These are phyloP conservation scores for Dalbergia oliveri DNA, from an alignment of 306 rosid species.

Conservation along the genomic window DNA sequence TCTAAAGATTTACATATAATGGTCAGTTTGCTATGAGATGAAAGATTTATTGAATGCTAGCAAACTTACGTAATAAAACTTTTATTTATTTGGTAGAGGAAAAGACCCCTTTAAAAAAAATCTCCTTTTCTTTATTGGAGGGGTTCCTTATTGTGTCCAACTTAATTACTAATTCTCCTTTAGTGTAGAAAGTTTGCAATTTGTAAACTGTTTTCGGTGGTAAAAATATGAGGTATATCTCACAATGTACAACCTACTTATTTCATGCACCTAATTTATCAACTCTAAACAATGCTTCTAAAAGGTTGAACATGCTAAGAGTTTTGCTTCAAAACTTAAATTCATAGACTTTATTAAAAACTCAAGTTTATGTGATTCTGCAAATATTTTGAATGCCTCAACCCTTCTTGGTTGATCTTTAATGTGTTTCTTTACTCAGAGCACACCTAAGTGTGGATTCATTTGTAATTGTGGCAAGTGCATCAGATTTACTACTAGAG, in stretches of 20 bases:
- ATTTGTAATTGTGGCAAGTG: slow-evolving; percentile 78
- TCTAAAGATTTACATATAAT: slow-evolving; percentile 1
- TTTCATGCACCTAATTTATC: slow-evolving; percentile 25
- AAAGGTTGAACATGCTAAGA: slow-evolving; percentile 6
- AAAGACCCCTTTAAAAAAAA: too few species aligned
- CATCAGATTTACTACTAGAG: slow-evolving; percentile 83
- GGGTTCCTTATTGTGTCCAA: too few species aligned
- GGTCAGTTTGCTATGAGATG: background rate
- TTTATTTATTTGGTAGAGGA: too few species aligned
- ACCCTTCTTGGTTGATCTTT: too few species aligned
- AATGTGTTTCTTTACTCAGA: too few species aligned
- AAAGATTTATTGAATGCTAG: too few species aligned
- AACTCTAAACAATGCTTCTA: slow-evolving; percentile 6
- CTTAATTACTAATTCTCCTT: too few species aligned
- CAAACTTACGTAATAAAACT: too few species aligned
- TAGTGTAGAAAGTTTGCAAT: slow-evolving; percentile 27
- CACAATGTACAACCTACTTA: background rate
- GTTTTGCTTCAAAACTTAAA: slow-evolving; percentile 1
- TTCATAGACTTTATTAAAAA: slow-evolving; percentile 4
- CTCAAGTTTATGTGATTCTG: background rate
- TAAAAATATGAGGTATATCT: slow-evolving; percentile 1
- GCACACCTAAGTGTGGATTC: too few species aligned
- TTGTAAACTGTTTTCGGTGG: slow-evolving; percentile 5
- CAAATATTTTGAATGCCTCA: too few species aligned
- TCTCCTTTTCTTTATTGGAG: too few species aligned